Percentiles rank a stretch among this genome's conserved stretches.
Evolutionary conservation across 169 alveolate species (phyloP).

Genomic region (Babesia ovis): DNA sequence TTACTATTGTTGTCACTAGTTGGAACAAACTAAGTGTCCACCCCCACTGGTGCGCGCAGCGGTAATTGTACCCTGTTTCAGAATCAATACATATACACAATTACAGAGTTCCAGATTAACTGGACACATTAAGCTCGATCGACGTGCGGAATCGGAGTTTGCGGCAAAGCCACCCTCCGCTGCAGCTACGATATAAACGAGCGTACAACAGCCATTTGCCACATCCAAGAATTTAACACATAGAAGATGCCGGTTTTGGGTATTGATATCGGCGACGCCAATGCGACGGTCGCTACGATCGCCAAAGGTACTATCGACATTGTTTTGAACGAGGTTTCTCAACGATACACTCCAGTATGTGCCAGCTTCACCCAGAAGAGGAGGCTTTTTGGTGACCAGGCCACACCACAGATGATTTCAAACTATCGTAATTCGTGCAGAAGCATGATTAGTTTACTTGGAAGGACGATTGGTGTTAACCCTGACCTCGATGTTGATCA

Average conservation of each 20-base stretch:
- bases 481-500: slow-evolving; percentile 61
- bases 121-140: not conserved
- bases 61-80: slow-evolving; percentile 5
- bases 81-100: not conserved
- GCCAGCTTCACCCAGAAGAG: slow-evolving; percentile 88
- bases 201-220: not conserved
- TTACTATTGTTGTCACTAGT: not conserved
- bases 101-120: not conserved
- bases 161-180: not conserved
- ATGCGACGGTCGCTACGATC: slow-evolving; percentile 94
- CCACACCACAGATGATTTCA: slow-evolving; percentile 81
- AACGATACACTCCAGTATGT: slow-evolving; percentile 89
- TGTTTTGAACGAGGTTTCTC: slow-evolving; percentile 92
- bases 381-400: slow-evolving; percentile 93
- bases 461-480: slow-evolving; percentile 69
- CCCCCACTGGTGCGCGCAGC: slow-evolving; percentile 28
- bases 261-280: slow-evolving; percentile 95
- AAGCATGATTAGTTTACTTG: slow-evolving; percentile 85
- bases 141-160: not conserved
- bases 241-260: slow-evolving; percentile 90
- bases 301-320: slow-evolving; percentile 93
- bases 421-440: slow-evolving; percentile 88
- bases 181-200: not conserved
- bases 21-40: slow-evolving; percentile 25
- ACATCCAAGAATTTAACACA: not conserved